Base-by-base conservation (phyloP, 495 filamentous ascomycete species). In the Penicillium longicatenatum region DNA sequence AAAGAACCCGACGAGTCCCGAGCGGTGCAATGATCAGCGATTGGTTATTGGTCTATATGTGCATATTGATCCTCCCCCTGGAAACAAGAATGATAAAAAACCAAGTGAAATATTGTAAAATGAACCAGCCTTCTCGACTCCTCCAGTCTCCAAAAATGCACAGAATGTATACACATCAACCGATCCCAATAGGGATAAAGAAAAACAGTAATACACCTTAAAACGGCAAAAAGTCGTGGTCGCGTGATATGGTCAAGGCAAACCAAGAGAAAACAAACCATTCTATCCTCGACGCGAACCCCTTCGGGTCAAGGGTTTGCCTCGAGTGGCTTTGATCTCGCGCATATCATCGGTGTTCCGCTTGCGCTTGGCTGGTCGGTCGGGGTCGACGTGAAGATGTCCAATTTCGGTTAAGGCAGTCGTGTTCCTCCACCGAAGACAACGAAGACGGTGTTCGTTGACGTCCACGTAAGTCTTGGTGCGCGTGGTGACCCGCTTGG, bases 401-500 rank as follows among this genome's bases (percentile, higher is more conserved):
- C 92, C 92, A 43, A 89, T 70, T 30, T 96, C 86, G 2, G 85
- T 81, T 7, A 92, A 61, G 17, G 91, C 92, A 52, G 84, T 88
- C 0, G 79, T 85, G 68, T 98, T 98, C 41, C 78, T 79, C 95
- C 95, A 98, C 12, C 74, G 75, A 39, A 96, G 75, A 68, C 93
- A 98, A 22, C 89, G 84, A 14, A 63, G 67, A 10, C 54, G 31
- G 66, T 89, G 86, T 35, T 76, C 74, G 37, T 77, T 64, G 55
- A 85, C 72, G 58, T 88, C 76, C 59, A 84, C 79, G 42, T 91
- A 82, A 1, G 79, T 81, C 72, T 93, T 91, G 19, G 81, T 87
- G 37, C 93, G 81, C 2, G 92, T 96, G 42, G 82, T 88, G 74
- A 93, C 84, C 20, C 90, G 84, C 56, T 89, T 91, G 3, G 75